phyloP scores from a whole-genome alignment of 83 land plant species.

The Thuja plicata region DNA sequence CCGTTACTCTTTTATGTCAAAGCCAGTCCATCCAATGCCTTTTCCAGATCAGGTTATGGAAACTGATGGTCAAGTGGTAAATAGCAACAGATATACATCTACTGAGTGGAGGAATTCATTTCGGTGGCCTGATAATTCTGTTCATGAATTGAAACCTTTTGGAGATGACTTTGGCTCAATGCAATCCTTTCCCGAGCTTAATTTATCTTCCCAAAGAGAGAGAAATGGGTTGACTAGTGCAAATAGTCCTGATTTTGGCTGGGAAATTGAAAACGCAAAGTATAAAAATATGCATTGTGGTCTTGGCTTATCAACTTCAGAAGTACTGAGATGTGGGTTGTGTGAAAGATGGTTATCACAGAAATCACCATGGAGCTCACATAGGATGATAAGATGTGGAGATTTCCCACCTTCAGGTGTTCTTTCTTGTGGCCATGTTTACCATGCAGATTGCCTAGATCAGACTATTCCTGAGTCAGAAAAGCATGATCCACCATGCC shows the following conservation, averaged over 20 bases:
- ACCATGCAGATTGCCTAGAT: constrained; percentile 65
- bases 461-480: constrained; percentile 46
- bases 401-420: constrained; percentile 55
- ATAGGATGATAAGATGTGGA: constrained; percentile 33
- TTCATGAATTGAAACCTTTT: constrained; percentile 20
- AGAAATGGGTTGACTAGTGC: constrained; percentile 40
- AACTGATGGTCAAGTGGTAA: constrained; percentile 14
- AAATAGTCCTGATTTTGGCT: constrained; percentile 32
- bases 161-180: constrained; percentile 14
- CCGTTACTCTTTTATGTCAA: constrained; percentile 35
- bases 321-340: constrained; percentile 33
- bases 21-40: constrained; percentile 40
- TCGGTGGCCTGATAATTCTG: constrained; percentile 16
- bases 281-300: neutral
- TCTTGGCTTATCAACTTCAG: constrained; percentile 4
- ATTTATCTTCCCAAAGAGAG: constrained; percentile 28
- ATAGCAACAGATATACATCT: constrained; percentile 19
- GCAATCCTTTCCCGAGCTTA: constrained; percentile 28
- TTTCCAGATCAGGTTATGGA: constrained; percentile 33
- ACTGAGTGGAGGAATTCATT: constrained; percentile 18
- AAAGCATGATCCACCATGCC: constrained; percentile 59
- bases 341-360: constrained; percentile 39
- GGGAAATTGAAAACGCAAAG: constrained; percentile 19
- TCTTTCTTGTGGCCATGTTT: constrained; percentile 55
- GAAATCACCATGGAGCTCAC: constrained; percentile 53